Evolutionary conservation across 2,329 filamentous ascomycete species (phyloP), one percentile per base, ranked within the genome.

Genomic region (Sporothrix globosa): DNA sequence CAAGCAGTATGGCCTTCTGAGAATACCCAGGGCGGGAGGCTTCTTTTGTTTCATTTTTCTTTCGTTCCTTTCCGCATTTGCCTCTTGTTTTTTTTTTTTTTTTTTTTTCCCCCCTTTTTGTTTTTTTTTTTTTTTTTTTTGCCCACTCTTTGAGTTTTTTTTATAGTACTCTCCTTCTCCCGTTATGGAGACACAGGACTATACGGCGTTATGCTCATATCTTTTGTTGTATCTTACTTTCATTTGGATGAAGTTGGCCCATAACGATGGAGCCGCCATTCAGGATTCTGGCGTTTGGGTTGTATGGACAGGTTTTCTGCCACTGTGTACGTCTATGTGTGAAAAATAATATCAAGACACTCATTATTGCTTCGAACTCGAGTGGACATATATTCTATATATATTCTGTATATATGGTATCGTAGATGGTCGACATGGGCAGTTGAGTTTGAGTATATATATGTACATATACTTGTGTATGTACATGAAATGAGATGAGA

Each of bases 1-100:
- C n/a, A 24, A 52, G 14, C 2, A 14, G 50, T 30, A 24, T 24
- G 65, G 50, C 65, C n/a, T 66, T 39, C 44, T 44, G 30, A 67
- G 65, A 67, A 67, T 67, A 67, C 65, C 65, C 50, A 17, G 46
- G 63, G 41, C 30, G 27, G 46, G 19, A 48, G 52, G 65, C n/a
- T 53, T 46, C 41, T n/a, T 54, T 63, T 39, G 11, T 56, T 41
- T 19, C 24, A 44, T 17, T 66, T 24, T 17, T 48, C 46, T 17
- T 48, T 50, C 68, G 30, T 21, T 34, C 17, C 3, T 30, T 17
- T 14, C 17, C 60, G 27, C 27, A 30, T 30, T 3, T 30, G 27
- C 27, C 27, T 41, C 46, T 46, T 65, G 71, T 71, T 68, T 39
- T 70, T 70, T 52, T 70, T 10, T 14, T 14, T 7, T 7, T 69